phyloP scores from a whole-genome alignment of 106 monocot genomes.

The Dendrobium nobile region DNA sequence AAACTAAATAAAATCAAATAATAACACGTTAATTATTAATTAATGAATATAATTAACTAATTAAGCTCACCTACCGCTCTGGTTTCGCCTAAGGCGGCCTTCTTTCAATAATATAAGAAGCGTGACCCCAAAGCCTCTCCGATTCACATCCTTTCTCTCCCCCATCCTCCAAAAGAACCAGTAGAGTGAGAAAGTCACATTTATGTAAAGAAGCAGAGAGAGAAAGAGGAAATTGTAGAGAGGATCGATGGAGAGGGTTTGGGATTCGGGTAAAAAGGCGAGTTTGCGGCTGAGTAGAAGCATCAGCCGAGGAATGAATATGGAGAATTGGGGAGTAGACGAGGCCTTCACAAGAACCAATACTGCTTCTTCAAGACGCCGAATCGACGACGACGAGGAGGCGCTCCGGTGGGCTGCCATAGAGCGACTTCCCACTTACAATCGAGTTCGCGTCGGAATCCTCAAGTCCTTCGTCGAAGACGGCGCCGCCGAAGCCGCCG shows the following conservation, averaged over 20 bases:
- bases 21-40: too few relatives aligned
- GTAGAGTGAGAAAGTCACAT: too few relatives aligned
- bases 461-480: slow-evolving; percentile 17
- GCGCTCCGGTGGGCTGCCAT: slow-evolving; percentile 68
- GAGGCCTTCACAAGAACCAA: slow-evolving; percentile 30
- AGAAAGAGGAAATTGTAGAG: background rate
- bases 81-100: too few relatives aligned
- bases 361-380: background rate
- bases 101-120: too few relatives aligned
- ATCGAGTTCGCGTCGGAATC: slow-evolving; percentile 42
- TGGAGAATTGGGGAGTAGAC: slow-evolving; percentile 37
- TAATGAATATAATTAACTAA: too few relatives aligned
- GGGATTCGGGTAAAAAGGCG: slow-evolving; percentile 40
- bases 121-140: too few relatives aligned
- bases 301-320: slow-evolving; percentile 34
- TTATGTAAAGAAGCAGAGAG: too few relatives aligned
- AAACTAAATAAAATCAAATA: too few relatives aligned
- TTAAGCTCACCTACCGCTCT: too few relatives aligned
- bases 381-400: slow-evolving; percentile 50
- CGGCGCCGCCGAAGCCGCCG: background rate
- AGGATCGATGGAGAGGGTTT: slow-evolving; percentile 38
- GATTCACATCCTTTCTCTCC: too few relatives aligned
- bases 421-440: slow-evolving; percentile 59
- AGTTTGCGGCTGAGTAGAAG: slow-evolving; percentile 33
- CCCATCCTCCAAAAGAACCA: too few relatives aligned